Conservation (phyloP, 345 rosid genomes). For the Combretum micranthum region DNA sequence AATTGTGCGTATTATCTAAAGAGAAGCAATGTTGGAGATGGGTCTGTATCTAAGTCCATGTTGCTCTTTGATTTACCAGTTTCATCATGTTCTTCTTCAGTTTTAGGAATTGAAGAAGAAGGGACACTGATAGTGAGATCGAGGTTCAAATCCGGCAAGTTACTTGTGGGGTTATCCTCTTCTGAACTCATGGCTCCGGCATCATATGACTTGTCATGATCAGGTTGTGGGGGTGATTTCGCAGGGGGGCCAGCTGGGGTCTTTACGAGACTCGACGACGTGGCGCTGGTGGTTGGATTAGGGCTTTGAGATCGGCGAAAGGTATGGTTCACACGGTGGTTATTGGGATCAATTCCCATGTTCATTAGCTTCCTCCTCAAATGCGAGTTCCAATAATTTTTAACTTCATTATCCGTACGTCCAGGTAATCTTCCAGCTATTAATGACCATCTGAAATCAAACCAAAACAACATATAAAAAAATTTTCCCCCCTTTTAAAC, state of each 20-base stretch:
- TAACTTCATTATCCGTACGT: constrained; percentile 39
- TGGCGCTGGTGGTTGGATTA: constrained; percentile 10
- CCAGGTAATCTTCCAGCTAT: constrained; percentile 48
- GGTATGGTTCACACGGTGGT: constrained; percentile 22
- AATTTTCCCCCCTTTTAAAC: background rate
- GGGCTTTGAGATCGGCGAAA: constrained; percentile 6
- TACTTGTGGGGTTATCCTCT: constrained; percentile 1
- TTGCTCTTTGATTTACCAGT: background rate
- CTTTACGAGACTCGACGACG: constrained; percentile 5
- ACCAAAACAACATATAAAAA: too few relatives aligned
- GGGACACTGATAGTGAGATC: constrained; percentile 19
- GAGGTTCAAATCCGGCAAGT: constrained; percentile 33
- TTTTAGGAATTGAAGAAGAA: constrained; percentile 2
- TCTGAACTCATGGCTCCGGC: constrained; percentile 14
- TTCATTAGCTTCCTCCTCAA: constrained; percentile 30
- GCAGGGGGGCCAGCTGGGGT: background rate
- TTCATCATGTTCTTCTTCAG: constrained; percentile 9
- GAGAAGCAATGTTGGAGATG: constrained; percentile 25
- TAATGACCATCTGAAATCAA: constrained; percentile 33
- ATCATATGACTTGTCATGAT: constrained; percentile 11
- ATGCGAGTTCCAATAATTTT: constrained; percentile 42
- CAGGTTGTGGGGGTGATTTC: background rate
- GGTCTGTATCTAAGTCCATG: constrained; percentile 1
- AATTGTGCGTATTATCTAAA: constrained; percentile 8
- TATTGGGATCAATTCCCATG: constrained; percentile 37